Evolutionary conservation across 2,329 filamentous ascomycete genomes (phyloP).

Genomic region (Didymella lethalis): DNA sequence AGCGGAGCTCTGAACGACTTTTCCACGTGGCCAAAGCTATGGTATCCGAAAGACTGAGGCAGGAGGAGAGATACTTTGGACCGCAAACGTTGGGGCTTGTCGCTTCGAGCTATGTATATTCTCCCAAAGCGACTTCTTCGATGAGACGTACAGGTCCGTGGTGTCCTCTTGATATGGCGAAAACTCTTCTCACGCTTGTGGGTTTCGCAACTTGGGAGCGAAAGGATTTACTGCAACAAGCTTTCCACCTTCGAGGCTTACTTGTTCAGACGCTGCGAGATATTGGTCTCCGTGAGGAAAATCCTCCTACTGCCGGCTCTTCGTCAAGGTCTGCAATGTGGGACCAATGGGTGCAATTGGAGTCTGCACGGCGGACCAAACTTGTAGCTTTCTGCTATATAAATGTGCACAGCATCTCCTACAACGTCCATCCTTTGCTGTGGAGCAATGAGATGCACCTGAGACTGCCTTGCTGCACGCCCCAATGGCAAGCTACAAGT

Average conservation of each 20-base stretch:
- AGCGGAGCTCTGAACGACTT: conserved; percentile 38
- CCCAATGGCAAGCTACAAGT: conserved; percentile 37
- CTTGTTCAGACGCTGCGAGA: conserved; percentile 42
- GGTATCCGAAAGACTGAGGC: conserved; percentile 37
- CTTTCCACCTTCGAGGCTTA: conserved; percentile 39
- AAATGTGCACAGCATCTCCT: conserved; percentile 45
- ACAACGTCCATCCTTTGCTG: conserved; percentile 42
- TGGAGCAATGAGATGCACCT: conserved; percentile 43
- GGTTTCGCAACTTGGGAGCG: conserved; percentile 46
- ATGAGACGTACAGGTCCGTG: conserved; percentile 33
- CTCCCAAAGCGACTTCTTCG: conserved; percentile 16
- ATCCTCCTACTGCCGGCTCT: conserved; percentile 13
- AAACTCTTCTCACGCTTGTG: conserved; percentile 42
- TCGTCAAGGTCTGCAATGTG: conserved; percentile 36
- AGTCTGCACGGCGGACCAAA: conserved; percentile 43
- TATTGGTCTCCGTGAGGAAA: conserved; percentile 37
- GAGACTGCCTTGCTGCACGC: conserved; percentile 38
- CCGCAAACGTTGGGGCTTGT: conserved; percentile 35
- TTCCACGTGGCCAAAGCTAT: conserved; percentile 43
- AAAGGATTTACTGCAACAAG: conserved; percentile 41
- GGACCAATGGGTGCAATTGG: conserved; percentile 42
- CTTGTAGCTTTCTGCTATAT: conserved; percentile 45
- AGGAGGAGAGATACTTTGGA: conserved; percentile 36
- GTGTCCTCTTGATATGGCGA: conserved; percentile 39
- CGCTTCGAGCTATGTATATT: conserved; percentile 24